phyloP scores from a whole-genome alignment of 768 basidiomycete genomes.

The Lactarius sp. region DNA sequence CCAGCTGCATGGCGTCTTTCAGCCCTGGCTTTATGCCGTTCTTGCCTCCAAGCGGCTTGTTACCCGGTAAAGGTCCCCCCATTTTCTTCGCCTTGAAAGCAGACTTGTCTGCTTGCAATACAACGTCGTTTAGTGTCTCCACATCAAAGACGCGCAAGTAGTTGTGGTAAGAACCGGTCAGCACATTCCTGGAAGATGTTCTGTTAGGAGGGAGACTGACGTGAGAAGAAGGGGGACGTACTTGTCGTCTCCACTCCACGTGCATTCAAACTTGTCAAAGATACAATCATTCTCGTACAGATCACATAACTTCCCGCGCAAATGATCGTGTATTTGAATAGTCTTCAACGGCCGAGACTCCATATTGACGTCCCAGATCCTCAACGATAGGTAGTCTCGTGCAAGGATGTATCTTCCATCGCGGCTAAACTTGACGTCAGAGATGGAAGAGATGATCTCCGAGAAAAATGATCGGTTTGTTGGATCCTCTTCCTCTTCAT shows the following conservation, averaged over 20 bases:
- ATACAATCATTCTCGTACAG: constrained; percentile 99
- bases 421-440: constrained; percentile 97
- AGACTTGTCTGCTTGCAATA: constrained; percentile 97
- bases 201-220: neutral
- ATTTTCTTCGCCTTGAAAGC: constrained; percentile 99
- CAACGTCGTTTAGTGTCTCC: constrained; percentile 80
- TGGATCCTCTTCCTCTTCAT: constrained; percentile 98
- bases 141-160: constrained; percentile 99
- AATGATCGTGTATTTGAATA: constrained; percentile 97
- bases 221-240: constrained; percentile 45
- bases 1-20: constrained; percentile 83
- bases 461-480: constrained; percentile 98
- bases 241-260: constrained; percentile 96
- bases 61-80: constrained; percentile 73
- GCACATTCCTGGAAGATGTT: constrained; percentile 64
- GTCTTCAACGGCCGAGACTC: constrained; percentile 94
- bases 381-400: constrained; percentile 94
- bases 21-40: constrained; percentile 73
- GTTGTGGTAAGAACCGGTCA: constrained; percentile 99
- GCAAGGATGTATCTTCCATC: constrained; percentile 97
- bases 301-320: constrained; percentile 96
- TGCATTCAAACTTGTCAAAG: constrained; percentile 99
- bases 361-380: constrained; percentile 99
- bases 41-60: constrained; percentile 54
- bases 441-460: constrained; percentile 99